Evolutionary conservation across 2,329 filamentous ascomycete species (phyloP), one percentile per base, ranked within the genome.

Genomic region (Penicillium occitanis): DNA sequence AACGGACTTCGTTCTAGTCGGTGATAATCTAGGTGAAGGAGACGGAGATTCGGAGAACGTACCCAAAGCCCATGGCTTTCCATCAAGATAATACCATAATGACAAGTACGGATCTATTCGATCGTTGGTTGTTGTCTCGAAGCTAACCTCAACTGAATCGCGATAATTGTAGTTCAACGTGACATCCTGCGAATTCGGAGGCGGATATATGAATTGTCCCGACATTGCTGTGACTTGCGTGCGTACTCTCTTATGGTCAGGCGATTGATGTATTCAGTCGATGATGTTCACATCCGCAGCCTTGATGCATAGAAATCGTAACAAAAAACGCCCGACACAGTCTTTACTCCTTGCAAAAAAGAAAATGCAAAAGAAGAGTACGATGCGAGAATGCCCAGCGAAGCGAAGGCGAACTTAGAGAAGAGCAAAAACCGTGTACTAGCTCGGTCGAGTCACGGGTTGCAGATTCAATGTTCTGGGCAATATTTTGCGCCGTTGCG

Each of bases 51-150:
- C 7, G 17, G 14, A 35, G 30, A 22, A 57, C 53, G 10, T 57
- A 66, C 64, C 64, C 19, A 53, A 11, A 5, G 37, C 11, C 64
- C 64, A 66, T 6, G 57, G 35, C 10, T 61, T 0, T 42, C 64
- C 64, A 8, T 40, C 44, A n/a, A 66, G 58, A 62, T 61, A 66
- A 57, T 66, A 66, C 37, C 50, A 66, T 37, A 66, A 35, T 10
- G 44, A 33, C 46, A 66, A 55, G 22, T 55, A 66, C 5, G 64
- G 42, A 3, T 35, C 22, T 1, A 19, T 62, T 22, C n/a, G 14
- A 44, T 62, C 40, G 2, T 33, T 8, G 10, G 28, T 25, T n/a
- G 48, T 55, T 13, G 64, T 66, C 7, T 62, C 37, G 44, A 60
- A 66, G 37, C 58, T 61, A 14, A 66, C 64, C 3, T 61, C 30